Percentiles rank a stretch among this genome's conserved stretches.
Conservation (phyloP, 805 yeast species). For the Peterozyma xylosa region DNA sequence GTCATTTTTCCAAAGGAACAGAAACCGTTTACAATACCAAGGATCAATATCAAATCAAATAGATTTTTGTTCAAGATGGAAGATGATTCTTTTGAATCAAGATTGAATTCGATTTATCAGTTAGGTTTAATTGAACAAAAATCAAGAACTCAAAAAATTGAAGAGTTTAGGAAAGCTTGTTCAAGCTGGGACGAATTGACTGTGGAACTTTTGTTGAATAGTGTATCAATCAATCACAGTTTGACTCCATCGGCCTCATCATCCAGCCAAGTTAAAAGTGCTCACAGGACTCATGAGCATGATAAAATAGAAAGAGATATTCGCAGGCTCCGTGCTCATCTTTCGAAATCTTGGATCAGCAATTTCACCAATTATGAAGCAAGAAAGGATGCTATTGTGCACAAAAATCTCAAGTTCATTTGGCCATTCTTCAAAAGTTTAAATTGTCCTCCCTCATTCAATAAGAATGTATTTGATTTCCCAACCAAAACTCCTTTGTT, state of each 20-base stretch:
- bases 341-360: conserved; percentile 58
- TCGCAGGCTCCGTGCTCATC: conserved; percentile 18
- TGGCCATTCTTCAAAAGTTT: conserved; percentile 29
- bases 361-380: conserved; percentile 43
- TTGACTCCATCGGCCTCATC: not conserved
- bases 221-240: conserved; percentile 2
- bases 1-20: conserved; percentile 30
- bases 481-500: conserved; percentile 45
- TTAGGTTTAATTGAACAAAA: conserved; percentile 53
- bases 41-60: conserved; percentile 31
- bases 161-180: conserved; percentile 10
- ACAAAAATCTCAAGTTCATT: conserved; percentile 29
- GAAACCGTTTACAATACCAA: conserved; percentile 29
- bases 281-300: not conserved
- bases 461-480: conserved; percentile 39
- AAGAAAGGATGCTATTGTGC: conserved; percentile 30
- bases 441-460: conserved; percentile 29
- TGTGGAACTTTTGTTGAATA: not conserved
- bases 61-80: conserved; percentile 42
- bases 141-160: conserved; percentile 33
- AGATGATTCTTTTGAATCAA: conserved; percentile 60
- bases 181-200: conserved; percentile 8
- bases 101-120: conserved; percentile 48
- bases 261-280: not conserved
- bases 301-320: conserved; percentile 8